These are phyloP conservation scores for Globisporangium sylvaticum DNA, from an alignment of 352 stramenopile species.

Conservation along the genomic window DNA sequence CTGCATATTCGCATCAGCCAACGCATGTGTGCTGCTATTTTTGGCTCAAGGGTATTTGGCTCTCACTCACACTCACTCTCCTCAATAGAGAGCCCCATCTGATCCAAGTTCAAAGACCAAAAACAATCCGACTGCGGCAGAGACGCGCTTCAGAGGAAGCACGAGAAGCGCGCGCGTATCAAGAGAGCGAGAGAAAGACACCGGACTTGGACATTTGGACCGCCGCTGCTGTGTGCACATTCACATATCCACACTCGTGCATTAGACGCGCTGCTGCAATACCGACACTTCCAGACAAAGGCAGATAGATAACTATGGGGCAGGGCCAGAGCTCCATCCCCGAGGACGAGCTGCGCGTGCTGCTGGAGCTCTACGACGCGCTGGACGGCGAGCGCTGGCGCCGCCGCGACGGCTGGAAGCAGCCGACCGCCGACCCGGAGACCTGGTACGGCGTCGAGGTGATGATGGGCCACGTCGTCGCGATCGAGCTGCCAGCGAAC, in stretches of 20 bases:
- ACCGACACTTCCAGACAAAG: neutral
- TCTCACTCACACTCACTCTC: too few species aligned
- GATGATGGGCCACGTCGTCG: slow-evolving; percentile 60
- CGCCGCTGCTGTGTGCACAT: neutral
- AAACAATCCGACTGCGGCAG: neutral
- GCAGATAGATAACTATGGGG: slow-evolving; percentile 40
- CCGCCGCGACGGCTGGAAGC: slow-evolving; percentile 71
- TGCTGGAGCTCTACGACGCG: slow-evolving; percentile 71
- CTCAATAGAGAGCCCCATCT: neutral
- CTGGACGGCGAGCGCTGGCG: slow-evolving; percentile 69
- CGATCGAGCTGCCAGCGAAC: slow-evolving; percentile 72
- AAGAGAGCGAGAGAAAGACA: neutral
- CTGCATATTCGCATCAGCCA: too few species aligned
- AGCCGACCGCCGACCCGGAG: slow-evolving; percentile 66
- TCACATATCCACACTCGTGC: neutral
- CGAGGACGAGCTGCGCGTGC: slow-evolving; percentile 51
- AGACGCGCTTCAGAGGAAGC: neutral
- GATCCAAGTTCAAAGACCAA: neutral
- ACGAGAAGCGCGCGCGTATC: neutral
- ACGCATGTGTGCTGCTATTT: too few species aligned
- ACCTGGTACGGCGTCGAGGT: slow-evolving; percentile 80
- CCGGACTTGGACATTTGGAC: neutral
- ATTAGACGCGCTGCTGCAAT: neutral
- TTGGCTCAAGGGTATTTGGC: too few species aligned
- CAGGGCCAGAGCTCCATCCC: slow-evolving; percentile 81